Evolutionary conservation across 257 asterid species (phyloP).

Genomic region (Salvia rosmarinus): DNA sequence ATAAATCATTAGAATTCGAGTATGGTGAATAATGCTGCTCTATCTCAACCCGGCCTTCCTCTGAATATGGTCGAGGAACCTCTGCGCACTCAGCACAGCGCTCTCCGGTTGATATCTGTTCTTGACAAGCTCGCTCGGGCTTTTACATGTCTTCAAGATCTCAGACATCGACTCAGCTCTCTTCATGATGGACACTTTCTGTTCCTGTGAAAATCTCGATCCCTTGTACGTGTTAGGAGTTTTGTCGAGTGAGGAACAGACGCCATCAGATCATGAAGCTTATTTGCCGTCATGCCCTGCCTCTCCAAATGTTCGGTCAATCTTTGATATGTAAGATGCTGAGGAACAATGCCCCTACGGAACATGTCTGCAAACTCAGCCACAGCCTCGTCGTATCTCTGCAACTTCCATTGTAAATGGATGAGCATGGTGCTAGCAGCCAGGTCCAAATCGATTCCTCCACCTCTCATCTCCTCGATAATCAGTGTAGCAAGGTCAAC

Average conservation of each 20-base stretch:
- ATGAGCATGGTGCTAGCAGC: conserved; percentile 79
- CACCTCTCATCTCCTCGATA: conserved; percentile 68
- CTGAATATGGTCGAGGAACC: conserved; percentile 41
- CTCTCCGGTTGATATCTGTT: conserved; percentile 43
- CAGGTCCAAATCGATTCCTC: conserved; percentile 82
- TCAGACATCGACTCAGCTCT: conserved; percentile 74
- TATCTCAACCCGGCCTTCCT: conserved; percentile 31
- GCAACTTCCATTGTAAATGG: conserved; percentile 59
- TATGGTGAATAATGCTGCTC: background rate
- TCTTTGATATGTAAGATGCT: conserved; percentile 70
- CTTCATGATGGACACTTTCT: conserved; percentile 51
- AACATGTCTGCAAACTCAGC: conserved; percentile 72
- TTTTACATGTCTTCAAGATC: conserved; percentile 58
- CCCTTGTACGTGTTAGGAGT: conserved; percentile 66
- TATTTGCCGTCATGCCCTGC: conserved; percentile 57
- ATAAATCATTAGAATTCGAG: conserved; percentile 16
- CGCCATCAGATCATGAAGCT: conserved; percentile 61
- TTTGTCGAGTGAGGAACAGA: conserved; percentile 72
- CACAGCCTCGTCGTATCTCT: conserved; percentile 60
- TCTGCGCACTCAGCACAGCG: conserved; percentile 45
- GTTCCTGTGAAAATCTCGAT: conserved; percentile 43
- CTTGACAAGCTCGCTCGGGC: conserved; percentile 57
- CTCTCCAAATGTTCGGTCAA: conserved; percentile 54
- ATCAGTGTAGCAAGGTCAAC: conserved; percentile 48
- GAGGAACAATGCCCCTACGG: conserved; percentile 86